Base-by-base conservation (phyloP, 1,284 basidiomycete genomes). In the Mycena sp. region DNA sequence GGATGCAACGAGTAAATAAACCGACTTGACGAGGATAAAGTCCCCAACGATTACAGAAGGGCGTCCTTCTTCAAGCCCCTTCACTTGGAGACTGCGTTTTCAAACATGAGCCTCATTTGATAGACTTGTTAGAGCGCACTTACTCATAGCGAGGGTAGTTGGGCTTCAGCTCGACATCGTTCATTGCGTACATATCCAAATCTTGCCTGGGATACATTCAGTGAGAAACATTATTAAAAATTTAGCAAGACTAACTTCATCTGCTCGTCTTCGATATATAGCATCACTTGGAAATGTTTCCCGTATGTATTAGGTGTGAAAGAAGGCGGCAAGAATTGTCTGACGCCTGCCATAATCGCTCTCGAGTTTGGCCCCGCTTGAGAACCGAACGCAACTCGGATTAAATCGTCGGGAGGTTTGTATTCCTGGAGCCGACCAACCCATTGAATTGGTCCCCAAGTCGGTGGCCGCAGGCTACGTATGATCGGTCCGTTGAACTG, bases 11-110 rank as follows among this genome's bases (percentile, higher is more conserved):
- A 4, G 6, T n/a, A 30, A 40, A 43, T n/a, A 37, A n/a, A 23
- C 26, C 28, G 29, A 64, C 54, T 32, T 62, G 41, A 83, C 80
- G 35, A 81, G 77, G 55, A 87, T 82, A 53, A 78, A 80, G 64
- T 85, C 83, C 1, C 85, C 85, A 6, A 84, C 77, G n/a, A 85
- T 76, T 12, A 87, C 80, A 21, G 78, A 80, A 0, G 83, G 83
- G 19, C 83, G 76, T 29, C 81, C 81, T 69, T 86, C 83, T 7
- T 80, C 80, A 0, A 86, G 74, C 7, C 84, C 84, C 56, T 79
- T 73, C 9, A 87, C 81, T 61, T 77, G 50, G 19, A 87, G 73
- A 28, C 84, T 85, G 44, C 19, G 32, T 7, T n/a, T n/a, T n/a
- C 19, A 40, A 38, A 58, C 44, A 28, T 64, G 43, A 28, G 37